Percentiles rank a stretch among this genome's conserved stretches.
Conservation (phyloP, 495 filamentous ascomycete species). For the Annulohypoxylon nitens region DNA sequence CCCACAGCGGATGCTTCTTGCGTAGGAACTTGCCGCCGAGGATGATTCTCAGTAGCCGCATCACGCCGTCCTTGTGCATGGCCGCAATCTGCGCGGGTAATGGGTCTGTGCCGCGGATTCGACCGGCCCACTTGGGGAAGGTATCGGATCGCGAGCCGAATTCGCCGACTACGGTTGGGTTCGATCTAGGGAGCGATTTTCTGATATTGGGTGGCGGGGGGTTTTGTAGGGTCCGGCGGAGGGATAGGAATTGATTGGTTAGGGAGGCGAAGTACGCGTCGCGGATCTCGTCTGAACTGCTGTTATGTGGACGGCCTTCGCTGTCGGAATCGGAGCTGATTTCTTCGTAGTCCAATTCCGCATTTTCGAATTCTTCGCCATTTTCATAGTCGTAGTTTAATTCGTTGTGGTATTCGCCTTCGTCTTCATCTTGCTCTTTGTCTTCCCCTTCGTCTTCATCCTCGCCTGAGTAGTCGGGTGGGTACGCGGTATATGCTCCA, state of each 20-base stretch:
- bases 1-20: conserved; percentile 59
- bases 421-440: conserved; percentile 30
- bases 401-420: conserved; percentile 31
- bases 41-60: conserved; percentile 66
- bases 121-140: conserved; percentile 66
- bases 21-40: conserved; percentile 62
- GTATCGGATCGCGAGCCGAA: conserved; percentile 58
- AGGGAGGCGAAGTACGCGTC: conserved; percentile 75
- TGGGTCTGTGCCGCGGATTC: conserved; percentile 67
- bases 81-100: conserved; percentile 75
- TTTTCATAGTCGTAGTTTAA: conserved; percentile 16
- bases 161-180: conserved; percentile 68
- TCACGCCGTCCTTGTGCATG: conserved; percentile 72
- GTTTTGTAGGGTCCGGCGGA: conserved; percentile 69
- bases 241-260: conserved; percentile 67
- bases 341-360: conserved; percentile 31
- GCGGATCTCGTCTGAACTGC: conserved; percentile 51
- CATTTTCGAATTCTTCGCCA: conserved; percentile 9
- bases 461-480: conserved; percentile 49
- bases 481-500: conserved; percentile 75
- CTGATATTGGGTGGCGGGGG: conserved; percentile 65
- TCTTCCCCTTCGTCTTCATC: conserved; percentile 37
- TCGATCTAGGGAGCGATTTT: conserved; percentile 64
- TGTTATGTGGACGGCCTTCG: conserved; percentile 57
- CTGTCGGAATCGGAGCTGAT: conserved; percentile 35